A percentile compares a stretch with the other conserved stretches of the same genome.
phyloP scores from a whole-genome alignment of 148 eudicot species.

The Simmondsia chinensis region DNA sequence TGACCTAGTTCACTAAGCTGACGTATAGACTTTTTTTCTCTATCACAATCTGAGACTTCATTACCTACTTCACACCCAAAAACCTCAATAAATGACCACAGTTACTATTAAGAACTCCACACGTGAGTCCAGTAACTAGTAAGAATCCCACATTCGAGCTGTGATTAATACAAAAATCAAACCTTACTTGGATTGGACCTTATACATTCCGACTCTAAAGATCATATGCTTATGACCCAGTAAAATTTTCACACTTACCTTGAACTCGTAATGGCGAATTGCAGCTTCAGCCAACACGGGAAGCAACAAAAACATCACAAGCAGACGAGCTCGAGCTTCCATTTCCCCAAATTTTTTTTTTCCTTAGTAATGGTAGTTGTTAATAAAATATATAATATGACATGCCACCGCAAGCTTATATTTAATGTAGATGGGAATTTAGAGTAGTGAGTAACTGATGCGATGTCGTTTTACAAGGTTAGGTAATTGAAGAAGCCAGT shows the following conservation, averaged over 20 bases:
- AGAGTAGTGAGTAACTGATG: too few species aligned
- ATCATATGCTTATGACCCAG: not conserved
- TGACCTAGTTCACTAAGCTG: too few species aligned
- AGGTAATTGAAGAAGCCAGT: slow-evolving; percentile 40
- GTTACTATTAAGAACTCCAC: too few species aligned
- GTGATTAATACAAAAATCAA: too few species aligned
- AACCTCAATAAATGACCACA: too few species aligned
- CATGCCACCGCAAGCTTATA: slow-evolving; percentile 11
- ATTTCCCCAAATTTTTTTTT: slow-evolving; percentile 3
- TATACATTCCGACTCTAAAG: not conserved
- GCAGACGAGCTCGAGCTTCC: slow-evolving; percentile 17
- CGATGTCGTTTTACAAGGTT: slow-evolving; percentile 56
- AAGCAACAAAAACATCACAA: slow-evolving; percentile 22
- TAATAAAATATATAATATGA: not conserved
- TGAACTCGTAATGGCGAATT: slow-evolving; percentile 59
- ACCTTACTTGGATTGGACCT: too few species aligned
- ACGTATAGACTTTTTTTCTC: too few species aligned
- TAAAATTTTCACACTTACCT: slow-evolving; percentile 28
- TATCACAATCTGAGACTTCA: too few species aligned
- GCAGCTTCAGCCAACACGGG: slow-evolving; percentile 29
- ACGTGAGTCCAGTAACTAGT: too few species aligned
- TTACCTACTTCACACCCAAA: too few species aligned
- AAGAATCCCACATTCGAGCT: too few species aligned
- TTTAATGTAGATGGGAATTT: too few species aligned
- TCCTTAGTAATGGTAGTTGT: not conserved